Conservation (phyloP, 1,284 basidiomycete genomes). For the Sanghuangporus sanghuang region DNA sequence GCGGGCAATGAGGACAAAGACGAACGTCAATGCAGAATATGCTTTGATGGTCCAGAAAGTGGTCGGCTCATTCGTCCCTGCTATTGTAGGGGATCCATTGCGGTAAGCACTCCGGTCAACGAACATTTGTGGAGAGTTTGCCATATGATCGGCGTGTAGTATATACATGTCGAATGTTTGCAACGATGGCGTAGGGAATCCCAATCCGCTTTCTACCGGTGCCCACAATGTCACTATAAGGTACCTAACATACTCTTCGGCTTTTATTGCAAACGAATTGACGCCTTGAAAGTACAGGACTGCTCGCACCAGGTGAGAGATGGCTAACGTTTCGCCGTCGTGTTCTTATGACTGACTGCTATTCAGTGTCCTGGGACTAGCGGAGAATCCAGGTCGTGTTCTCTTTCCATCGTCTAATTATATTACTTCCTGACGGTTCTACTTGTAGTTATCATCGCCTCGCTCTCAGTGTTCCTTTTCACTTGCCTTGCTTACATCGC, state of each 20-base stretch:
- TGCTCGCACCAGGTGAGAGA: conserved; percentile 43
- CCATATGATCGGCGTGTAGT: conserved; percentile 34
- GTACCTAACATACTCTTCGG: not conserved
- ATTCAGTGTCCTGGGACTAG: conserved; percentile 51
- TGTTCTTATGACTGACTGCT: not conserved
- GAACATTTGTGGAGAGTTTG: not conserved
- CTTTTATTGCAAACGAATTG: not conserved
- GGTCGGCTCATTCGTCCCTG: conserved; percentile 74
- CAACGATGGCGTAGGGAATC: conserved; percentile 66
- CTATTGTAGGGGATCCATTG: conserved; percentile 74
- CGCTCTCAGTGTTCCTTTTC: conserved; percentile 62
- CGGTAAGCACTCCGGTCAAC: conserved; percentile 40
- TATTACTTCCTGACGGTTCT: conserved; percentile 6
- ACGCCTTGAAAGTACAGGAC: conserved; percentile 51
- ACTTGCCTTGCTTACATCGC: conserved; percentile 61
- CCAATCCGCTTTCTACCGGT: conserved; percentile 61
- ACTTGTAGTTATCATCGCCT: conserved; percentile 53
- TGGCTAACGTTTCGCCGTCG: not conserved
- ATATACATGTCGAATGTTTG: conserved; percentile 72
- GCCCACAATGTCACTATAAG: conserved; percentile 67
- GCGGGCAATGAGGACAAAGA: conserved; percentile 19
- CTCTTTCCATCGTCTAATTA: not conserved
- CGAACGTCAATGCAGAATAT: conserved; percentile 69
- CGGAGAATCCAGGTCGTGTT: conserved; percentile 61
- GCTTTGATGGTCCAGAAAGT: conserved; percentile 62